phyloP scores from a whole-genome alignment of 2,329 filamentous ascomycete species.

The Penicillium aurantiogriseum region DNA sequence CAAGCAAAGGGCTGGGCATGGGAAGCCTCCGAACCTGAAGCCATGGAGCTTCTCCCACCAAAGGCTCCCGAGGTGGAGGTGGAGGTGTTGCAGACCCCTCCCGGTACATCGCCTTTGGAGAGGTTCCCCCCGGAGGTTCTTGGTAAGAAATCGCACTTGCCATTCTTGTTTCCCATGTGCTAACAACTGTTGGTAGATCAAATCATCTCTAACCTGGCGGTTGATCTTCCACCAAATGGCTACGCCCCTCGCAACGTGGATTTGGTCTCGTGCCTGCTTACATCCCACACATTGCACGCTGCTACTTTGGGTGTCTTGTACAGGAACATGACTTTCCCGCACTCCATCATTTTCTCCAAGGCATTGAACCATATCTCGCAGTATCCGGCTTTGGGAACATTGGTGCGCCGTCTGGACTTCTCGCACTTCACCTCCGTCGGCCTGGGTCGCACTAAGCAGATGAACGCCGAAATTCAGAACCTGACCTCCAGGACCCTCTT shows the following conservation, averaged over 20 bases:
- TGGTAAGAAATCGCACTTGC: slow-evolving; percentile 50
- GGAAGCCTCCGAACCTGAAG: slow-evolving; percentile 35
- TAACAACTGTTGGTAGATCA: slow-evolving; percentile 50
- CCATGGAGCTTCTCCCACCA: slow-evolving; percentile 17
- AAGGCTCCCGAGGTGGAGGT: slow-evolving; percentile 21
- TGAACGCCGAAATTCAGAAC: slow-evolving; percentile 72
- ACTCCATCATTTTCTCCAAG: slow-evolving; percentile 80
- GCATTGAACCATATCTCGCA: slow-evolving; percentile 67
- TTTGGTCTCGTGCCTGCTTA: slow-evolving; percentile 70
- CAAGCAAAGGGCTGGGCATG: slow-evolving; percentile 45
- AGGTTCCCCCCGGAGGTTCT: slow-evolving; percentile 68
- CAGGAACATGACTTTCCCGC: slow-evolving; percentile 75
- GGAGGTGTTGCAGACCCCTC: slow-evolving; percentile 24
- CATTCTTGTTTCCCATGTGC: slow-evolving; percentile 3
- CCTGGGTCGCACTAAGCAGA: slow-evolving; percentile 70
- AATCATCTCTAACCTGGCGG: slow-evolving; percentile 71
- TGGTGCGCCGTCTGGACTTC: slow-evolving; percentile 78
- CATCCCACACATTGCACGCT: slow-evolving; percentile 71
- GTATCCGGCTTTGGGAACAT: slow-evolving; percentile 67
- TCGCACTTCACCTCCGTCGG: slow-evolving; percentile 81
- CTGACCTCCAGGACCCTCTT: slow-evolving; percentile 71
- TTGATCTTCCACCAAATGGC: slow-evolving; percentile 73
- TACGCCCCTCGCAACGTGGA: slow-evolving; percentile 75
- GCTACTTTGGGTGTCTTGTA: slow-evolving; percentile 74
- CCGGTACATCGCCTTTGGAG: slow-evolving; percentile 58